Conservation (phyloP, 2,329 filamentous ascomycete genomes). For the Aspergillus ochraceus region DNA sequence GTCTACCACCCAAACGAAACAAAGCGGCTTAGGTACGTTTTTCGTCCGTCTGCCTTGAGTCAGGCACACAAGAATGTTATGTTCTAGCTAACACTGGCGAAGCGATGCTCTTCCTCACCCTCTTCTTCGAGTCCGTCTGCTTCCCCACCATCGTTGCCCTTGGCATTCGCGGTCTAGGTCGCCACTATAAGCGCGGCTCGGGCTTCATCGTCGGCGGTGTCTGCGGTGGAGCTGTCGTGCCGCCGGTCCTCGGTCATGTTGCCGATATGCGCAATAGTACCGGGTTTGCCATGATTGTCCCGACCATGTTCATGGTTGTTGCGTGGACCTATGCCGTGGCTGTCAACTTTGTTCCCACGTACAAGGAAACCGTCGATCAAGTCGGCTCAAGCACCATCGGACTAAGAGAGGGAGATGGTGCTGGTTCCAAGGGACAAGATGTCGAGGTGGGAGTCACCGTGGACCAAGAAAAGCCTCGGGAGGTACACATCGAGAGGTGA, state of each 20-base stretch:
- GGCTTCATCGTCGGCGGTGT: conserved; percentile 73
- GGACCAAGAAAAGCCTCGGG: conserved; percentile 7
- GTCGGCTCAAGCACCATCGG: conserved; percentile 50
- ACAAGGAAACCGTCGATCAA: conserved; percentile 62
- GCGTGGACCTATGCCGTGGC: conserved; percentile 59
- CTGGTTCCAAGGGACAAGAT: conserved; percentile 21
- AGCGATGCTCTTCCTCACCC: conserved; percentile 65
- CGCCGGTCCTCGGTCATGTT: conserved; percentile 68
- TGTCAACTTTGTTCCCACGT: conserved; percentile 67
- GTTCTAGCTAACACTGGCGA: neutral
- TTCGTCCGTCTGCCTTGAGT: neutral
- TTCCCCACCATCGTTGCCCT: conserved; percentile 82
- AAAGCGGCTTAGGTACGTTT: conserved; percentile 47
- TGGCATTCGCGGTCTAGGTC: conserved; percentile 72
- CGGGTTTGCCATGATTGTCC: conserved; percentile 66
- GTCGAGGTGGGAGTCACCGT: conserved; percentile 11
- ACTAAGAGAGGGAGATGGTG: conserved; percentile 31
- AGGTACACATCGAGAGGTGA: conserved; percentile 15
- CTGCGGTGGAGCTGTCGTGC: conserved; percentile 70
- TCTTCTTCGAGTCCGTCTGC: conserved; percentile 79
- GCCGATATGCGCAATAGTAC: conserved; percentile 64
- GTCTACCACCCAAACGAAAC: conserved; percentile 48
- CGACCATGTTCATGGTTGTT: conserved; percentile 59
- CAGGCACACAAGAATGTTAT: neutral
- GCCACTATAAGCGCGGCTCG: conserved; percentile 74